Evolutionary conservation across 1,139 yeast species (phyloP).

Genomic region (Scheffersomyces segobiensis): DNA sequence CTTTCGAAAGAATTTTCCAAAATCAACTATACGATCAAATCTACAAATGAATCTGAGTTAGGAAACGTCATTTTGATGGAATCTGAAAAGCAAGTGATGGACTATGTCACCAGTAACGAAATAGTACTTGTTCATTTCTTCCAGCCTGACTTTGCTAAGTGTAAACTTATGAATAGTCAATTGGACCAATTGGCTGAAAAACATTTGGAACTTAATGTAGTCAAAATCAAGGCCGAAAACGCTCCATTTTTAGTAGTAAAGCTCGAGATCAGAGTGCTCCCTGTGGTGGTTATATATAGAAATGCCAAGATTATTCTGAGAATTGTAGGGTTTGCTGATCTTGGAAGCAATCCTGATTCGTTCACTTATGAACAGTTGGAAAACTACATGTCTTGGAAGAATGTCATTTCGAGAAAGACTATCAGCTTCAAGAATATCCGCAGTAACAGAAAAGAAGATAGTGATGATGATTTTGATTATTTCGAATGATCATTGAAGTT

Average conservation of each 20-base stretch:
- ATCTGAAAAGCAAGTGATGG: constrained; percentile 59
- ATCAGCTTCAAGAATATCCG: constrained; percentile 25
- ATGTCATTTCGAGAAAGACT: constrained; percentile 34
- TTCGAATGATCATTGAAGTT: background rate
- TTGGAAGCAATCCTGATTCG: constrained; percentile 40
- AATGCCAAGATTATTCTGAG: constrained; percentile 60
- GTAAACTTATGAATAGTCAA: constrained; percentile 57
- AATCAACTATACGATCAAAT: constrained; percentile 34
- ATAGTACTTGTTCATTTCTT: constrained; percentile 64
- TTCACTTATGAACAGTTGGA: constrained; percentile 48
- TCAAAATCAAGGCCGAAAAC: constrained; percentile 58
- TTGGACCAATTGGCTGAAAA: constrained; percentile 50
- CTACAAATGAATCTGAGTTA: constrained; percentile 32
- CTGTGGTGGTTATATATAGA: constrained; percentile 65
- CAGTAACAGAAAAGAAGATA: constrained; percentile 9
- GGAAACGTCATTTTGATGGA: constrained; percentile 41
- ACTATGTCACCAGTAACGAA: constrained; percentile 42
- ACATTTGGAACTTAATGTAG: constrained; percentile 56
- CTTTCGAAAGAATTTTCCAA: constrained; percentile 43
- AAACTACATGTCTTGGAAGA: constrained; percentile 30
- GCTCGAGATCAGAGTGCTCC: constrained; percentile 64
- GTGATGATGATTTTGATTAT: constrained; percentile 17
- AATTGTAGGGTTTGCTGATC: constrained; percentile 66
- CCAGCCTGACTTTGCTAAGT: constrained; percentile 60
- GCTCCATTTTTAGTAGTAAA: constrained; percentile 74